A percentile compares a stretch with the other conserved stretches of the same genome.
Evolutionary conservation across 2,329 filamentous ascomycete genomes (phyloP).

Genomic region (Metarhizium anisopliae): DNA sequence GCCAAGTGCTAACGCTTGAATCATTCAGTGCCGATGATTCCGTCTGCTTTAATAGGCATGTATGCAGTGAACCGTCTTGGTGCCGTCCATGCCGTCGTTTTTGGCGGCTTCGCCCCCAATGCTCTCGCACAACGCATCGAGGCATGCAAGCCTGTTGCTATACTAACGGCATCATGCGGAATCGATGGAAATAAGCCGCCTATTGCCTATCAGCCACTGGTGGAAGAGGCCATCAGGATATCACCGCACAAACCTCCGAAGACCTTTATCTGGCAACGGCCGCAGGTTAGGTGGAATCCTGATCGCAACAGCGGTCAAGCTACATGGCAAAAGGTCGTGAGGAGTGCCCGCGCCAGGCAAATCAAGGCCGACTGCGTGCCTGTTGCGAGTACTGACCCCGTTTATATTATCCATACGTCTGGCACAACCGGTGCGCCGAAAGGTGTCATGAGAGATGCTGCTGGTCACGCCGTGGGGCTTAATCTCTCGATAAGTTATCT

Average conservation of each 20-base stretch:
- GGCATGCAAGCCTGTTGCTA: slow-evolving; percentile 61
- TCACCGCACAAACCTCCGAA: slow-evolving; percentile 63
- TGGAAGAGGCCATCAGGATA: slow-evolving; percentile 61
- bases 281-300: slow-evolving; percentile 66
- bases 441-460: slow-evolving; percentile 73
- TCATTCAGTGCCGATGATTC: slow-evolving; percentile 81
- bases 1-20: neutral
- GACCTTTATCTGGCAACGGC: slow-evolving; percentile 76
- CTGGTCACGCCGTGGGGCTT: slow-evolving; percentile 79
- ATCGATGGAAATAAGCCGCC: slow-evolving; percentile 81
- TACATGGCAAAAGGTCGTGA: slow-evolving; percentile 70
- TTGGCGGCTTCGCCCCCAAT: slow-evolving; percentile 78
- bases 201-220: slow-evolving; percentile 65
- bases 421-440: slow-evolving; percentile 78
- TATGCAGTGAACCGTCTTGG: slow-evolving; percentile 74
- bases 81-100: slow-evolving; percentile 85
- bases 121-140: slow-evolving; percentile 86
- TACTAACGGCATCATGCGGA: slow-evolving; percentile 86
- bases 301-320: slow-evolving; percentile 58
- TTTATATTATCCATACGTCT: slow-evolving; percentile 90
- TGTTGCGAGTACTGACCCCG: slow-evolving; percentile 64
- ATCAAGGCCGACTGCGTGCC: slow-evolving; percentile 67
- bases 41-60: slow-evolving; percentile 76
- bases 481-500: slow-evolving; percentile 75
- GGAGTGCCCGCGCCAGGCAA: slow-evolving; percentile 58